phyloP scores from a whole-genome alignment of 192 early-diverging fungal genomes.

The Linnemannia exigua region DNA sequence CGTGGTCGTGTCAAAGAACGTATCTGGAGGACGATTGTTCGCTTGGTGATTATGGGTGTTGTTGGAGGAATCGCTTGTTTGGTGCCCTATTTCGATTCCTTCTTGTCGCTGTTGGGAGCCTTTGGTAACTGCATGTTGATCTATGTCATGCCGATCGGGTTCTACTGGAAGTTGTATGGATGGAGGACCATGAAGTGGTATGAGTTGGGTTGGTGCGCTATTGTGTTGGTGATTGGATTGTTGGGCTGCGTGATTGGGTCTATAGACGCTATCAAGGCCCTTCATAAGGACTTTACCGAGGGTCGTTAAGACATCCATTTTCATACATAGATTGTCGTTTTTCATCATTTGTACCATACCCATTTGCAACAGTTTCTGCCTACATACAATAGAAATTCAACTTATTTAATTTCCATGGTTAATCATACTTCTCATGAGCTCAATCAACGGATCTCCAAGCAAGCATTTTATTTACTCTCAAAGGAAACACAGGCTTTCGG shows the following conservation, averaged over 20 bases:
- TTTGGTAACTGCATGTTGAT: slow-evolving; percentile 82
- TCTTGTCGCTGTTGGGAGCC: slow-evolving; percentile 84
- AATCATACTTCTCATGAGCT: background rate
- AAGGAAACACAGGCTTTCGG: background rate
- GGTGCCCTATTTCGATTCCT: slow-evolving; percentile 83
- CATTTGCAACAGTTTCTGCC: background rate
- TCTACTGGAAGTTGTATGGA: slow-evolving; percentile 79
- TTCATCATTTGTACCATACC: background rate
- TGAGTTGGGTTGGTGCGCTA: slow-evolving; percentile 61
- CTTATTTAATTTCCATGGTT: background rate
- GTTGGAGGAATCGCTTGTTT: slow-evolving; percentile 69
- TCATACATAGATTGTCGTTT: background rate
- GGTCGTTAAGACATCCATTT: background rate
- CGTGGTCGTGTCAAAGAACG: slow-evolving; percentile 63
- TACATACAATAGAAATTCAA: background rate
- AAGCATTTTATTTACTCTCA: background rate
- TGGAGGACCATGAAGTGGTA: slow-evolving; percentile 61
- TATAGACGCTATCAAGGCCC: slow-evolving; percentile 68
- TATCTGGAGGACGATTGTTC: slow-evolving; percentile 64
- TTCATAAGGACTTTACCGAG: slow-evolving; percentile 59
- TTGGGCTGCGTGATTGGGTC: slow-evolving; percentile 75
- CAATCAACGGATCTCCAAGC: background rate
- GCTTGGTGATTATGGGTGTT: slow-evolving; percentile 65
- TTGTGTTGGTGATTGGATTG: slow-evolving; percentile 70
- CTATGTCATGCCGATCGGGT: slow-evolving; percentile 84